These are phyloP conservation scores for Tylopilus sp. DNA, from an alignment of 768 basidiomycete species.

Conservation along the genomic window DNA sequence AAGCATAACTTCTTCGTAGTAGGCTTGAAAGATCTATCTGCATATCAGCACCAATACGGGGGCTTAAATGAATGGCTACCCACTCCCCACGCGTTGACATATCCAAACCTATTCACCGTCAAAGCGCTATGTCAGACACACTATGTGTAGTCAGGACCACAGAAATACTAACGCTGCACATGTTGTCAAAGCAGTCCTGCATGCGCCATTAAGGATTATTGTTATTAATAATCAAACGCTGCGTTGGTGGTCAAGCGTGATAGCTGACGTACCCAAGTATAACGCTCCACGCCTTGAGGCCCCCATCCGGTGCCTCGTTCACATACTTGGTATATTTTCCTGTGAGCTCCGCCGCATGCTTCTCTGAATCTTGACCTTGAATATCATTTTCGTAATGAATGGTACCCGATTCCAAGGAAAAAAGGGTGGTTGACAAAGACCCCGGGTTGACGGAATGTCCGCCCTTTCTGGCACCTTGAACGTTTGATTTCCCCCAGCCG, in stretches of 20 bases:
- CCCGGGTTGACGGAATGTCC: too few relatives aligned
- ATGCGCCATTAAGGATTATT: background rate
- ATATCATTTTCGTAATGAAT: slow-evolving; percentile 7
- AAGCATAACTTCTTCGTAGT: slow-evolving; percentile 58
- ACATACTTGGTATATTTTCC: slow-evolving; percentile 19
- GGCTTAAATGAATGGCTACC: slow-evolving; percentile 24
- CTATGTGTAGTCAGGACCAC: background rate
- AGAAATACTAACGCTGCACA: slow-evolving; percentile 38
- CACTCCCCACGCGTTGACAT: slow-evolving; percentile 74
- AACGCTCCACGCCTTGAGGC: slow-evolving; percentile 31
- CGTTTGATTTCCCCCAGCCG: background rate
- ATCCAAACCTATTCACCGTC: slow-evolving; percentile 49
- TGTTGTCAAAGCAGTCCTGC: slow-evolving; percentile 24
- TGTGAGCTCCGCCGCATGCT: background rate
- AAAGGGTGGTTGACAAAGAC: background rate
- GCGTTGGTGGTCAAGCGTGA: background rate
- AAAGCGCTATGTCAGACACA: background rate
- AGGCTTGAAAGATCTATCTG: slow-evolving; percentile 64
- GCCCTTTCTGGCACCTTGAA: background rate
- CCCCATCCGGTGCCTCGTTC: slow-evolving; percentile 28
- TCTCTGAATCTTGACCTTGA: slow-evolving; percentile 6
- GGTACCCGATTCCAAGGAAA: slow-evolving; percentile 8
- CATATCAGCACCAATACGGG: background rate
- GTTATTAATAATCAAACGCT: background rate
- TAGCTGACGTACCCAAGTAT: slow-evolving; percentile 22